Base-by-base conservation (phyloP, 2,329 filamentous ascomycete genomes). In the Neofusicoccum kwambonambiense region DNA sequence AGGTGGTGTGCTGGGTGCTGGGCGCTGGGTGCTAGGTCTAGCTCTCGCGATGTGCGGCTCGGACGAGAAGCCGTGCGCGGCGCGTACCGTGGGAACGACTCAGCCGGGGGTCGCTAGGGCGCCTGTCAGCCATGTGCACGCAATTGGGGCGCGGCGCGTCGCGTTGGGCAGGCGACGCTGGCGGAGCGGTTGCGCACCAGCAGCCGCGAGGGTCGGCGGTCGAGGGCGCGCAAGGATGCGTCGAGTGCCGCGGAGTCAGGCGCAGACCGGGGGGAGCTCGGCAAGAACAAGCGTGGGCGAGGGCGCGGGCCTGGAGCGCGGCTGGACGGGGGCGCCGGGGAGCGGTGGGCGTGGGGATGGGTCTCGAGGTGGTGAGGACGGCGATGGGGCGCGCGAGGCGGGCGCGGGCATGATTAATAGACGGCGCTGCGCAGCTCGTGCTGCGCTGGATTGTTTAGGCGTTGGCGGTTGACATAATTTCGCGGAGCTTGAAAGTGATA, bases 391-490 rank as follows among this genome's bases (percentile, higher is more conserved):
- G 61, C 49, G 61, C 49, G 61, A 56, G 50, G 49, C 37, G 35
- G 62, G 52, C 45, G 52, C 7, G 44, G 51, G 42, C 51, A 64
- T 64, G 62, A 57, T 64, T 64, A 64, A 64, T 57, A 64, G 51
- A 54, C 37, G 41, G 49, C 47, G 19, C 58, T 41, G 50, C 49
- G 61, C 61, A 52, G 61, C 41, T 44, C 61, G 50, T 44, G 57
- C 42, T 19, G 57, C 58, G 41, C 56, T 60, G 56, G 56, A 60
- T 47, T 47, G 62, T 51, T 50, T 57, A 54, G 62, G 42, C 41
- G 50, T 56, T 57, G 51, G 62, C 62, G 44, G 62, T 64, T 49
- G 52, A 64, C 51, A 58, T 58, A 58, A 64, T 64, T 58, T 58
- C 62, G 62, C 62, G 35, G 62, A 54, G 49, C 61, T 54, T 47